Conservation (phyloP, 2,329 filamentous ascomycete species). For the Aspergillus ustus region DNA sequence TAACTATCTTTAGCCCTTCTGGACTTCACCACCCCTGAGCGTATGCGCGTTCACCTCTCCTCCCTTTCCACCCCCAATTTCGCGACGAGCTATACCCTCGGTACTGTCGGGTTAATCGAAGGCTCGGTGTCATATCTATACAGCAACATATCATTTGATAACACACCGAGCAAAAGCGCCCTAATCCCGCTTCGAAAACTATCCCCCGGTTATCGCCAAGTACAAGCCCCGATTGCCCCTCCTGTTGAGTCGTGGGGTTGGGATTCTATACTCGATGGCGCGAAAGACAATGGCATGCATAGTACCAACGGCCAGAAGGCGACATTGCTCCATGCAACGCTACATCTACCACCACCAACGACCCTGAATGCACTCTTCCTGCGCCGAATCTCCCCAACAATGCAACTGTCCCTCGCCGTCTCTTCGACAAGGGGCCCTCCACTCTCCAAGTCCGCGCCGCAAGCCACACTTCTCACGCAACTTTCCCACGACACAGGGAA, state of each 20-base stretch:
- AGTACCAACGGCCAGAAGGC: conserved; percentile 37
- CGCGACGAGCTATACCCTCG: conserved; percentile 89
- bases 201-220: conserved; percentile 79
- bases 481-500: conserved; percentile 76
- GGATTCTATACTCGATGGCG: conserved; percentile 35
- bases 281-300: conserved; percentile 9
- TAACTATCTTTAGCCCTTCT: conserved; percentile 68
- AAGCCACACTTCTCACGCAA: conserved; percentile 51
- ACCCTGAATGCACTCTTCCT: conserved; percentile 86
- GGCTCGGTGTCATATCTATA: conserved; percentile 98
- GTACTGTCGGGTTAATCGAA: conserved; percentile 87
- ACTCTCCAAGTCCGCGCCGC: conserved; percentile 49
- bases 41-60: conserved; percentile 83
- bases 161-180: conserved; percentile 70
- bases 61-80: conserved; percentile 92
- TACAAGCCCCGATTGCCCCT: conserved; percentile 55
- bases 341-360: conserved; percentile 68
- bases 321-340: conserved; percentile 50
- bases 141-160: conserved; percentile 77
- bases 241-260: conserved; percentile 40
- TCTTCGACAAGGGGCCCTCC: conserved; percentile 46
- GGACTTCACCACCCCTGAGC: conserved; percentile 83
- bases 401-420: conserved; percentile 76
- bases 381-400: conserved; percentile 73
- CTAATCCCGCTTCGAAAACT: conserved; percentile 76